phyloP scores from a whole-genome alignment of 164 flowering plant genomes.

The Macadamia integrifolia region DNA sequence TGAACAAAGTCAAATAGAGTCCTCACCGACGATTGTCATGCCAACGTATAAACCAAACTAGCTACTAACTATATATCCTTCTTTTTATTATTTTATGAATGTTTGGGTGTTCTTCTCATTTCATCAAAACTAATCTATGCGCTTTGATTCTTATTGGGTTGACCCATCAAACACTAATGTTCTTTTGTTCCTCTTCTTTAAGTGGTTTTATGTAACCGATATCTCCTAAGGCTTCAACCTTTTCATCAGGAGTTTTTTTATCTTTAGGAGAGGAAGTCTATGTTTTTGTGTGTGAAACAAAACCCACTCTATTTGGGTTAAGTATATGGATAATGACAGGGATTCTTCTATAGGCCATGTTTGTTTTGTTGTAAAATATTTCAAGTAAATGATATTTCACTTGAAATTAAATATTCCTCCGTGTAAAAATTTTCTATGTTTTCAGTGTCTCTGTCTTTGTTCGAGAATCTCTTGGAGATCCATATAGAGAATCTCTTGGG shows the following conservation, averaged over 20 bases:
- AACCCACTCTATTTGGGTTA: background rate
- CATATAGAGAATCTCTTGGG: background rate
- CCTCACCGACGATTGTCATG: constrained; percentile 9
- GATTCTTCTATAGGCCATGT: background rate
- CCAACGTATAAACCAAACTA: constrained; percentile 20
- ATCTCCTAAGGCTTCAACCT: background rate
- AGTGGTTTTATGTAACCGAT: background rate
- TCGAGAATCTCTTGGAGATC: too few species aligned
- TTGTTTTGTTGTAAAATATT: too few species aligned
- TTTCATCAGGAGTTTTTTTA: background rate
- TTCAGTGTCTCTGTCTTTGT: too few species aligned
- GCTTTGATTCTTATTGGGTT: constrained; percentile 27
- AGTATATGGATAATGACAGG: background rate
- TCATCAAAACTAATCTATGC: background rate
- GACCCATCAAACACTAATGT: constrained; percentile 56
- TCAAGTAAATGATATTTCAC: too few species aligned
- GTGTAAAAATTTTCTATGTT: too few species aligned
- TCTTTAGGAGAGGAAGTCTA: background rate
- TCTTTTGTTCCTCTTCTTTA: constrained; percentile 24
- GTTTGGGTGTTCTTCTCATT: background rate
- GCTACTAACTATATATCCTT: constrained; percentile 2
- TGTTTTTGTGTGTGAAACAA: background rate
- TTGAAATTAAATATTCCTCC: too few species aligned
- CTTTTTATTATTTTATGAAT: background rate
- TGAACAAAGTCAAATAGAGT: constrained; percentile 33